These are phyloP conservation scores for Gardenia jasminoides DNA, from an alignment of 257 asterid species.

Conservation along the genomic window DNA sequence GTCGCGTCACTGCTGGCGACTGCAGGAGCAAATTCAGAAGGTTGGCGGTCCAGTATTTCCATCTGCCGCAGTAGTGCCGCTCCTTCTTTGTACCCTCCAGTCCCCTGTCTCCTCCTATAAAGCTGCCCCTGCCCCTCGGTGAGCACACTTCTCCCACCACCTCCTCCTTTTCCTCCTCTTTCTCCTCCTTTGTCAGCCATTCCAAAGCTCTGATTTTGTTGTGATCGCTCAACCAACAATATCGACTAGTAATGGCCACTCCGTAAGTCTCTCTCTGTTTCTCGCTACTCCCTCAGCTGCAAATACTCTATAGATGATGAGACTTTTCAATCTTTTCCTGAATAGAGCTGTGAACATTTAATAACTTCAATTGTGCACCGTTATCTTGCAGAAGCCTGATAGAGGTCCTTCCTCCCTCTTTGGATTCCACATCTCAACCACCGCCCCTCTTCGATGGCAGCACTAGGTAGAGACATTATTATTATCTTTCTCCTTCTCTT, in stretches of 20 bases:
- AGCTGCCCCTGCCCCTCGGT: no score
- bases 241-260: constrained; percentile 36
- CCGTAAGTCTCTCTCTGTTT: constrained; percentile 28
- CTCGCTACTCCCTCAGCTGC: not conserved
- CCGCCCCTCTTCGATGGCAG: constrained; percentile 76
- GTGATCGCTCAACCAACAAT: not conserved
- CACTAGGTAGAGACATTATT: constrained; percentile 45
- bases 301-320: not conserved
- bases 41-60: no score
- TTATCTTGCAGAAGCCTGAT: constrained; percentile 31
- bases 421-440: constrained; percentile 58
- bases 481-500: constrained; percentile 6
- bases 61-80: no score
- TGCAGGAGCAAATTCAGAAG: no score
- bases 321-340: not conserved
- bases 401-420: constrained; percentile 52
- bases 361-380: not conserved
- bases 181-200: no score
- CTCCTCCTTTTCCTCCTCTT: no score
- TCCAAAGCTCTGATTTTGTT: not conserved
- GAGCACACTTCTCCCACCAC: no score
- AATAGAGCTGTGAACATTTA: not conserved
- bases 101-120: no score
- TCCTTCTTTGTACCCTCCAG: no score
- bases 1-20: not conserved